phyloP scores from a whole-genome alignment of 1,284 basidiomycete genomes.

The Cutaneotrichosporon sp. region DNA sequence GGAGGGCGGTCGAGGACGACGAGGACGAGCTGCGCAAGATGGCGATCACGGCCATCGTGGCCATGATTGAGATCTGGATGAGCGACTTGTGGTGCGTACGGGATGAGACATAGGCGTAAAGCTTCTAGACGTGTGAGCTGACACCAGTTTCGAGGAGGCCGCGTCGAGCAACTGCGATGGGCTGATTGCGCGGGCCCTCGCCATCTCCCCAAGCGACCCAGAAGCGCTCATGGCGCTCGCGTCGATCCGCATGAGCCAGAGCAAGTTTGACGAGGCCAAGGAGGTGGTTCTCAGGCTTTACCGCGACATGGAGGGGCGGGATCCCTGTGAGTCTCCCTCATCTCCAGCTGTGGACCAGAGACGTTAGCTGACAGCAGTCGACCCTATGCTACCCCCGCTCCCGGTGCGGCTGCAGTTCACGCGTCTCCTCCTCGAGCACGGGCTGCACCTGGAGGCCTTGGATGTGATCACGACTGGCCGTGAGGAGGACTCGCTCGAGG shows the following conservation, averaged over 20 bases:
- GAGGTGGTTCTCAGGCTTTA: constrained; percentile 69
- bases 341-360: not conserved
- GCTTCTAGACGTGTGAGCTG: too few relatives aligned
- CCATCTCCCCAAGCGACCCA: constrained; percentile 71
- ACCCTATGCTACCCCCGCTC: constrained; percentile 70
- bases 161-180: constrained; percentile 70
- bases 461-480: constrained; percentile 77
- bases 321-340: constrained; percentile 59
- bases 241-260: constrained; percentile 85
- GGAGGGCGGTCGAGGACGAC: constrained; percentile 54
- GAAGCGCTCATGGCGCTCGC: constrained; percentile 82
- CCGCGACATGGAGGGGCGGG: constrained; percentile 71
- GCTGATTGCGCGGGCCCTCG: constrained; percentile 70
- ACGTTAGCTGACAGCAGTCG: constrained; percentile 57
- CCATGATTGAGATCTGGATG: constrained; percentile 97
- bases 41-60: constrained; percentile 79
- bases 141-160: constrained; percentile 65
- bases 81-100: constrained; percentile 81
- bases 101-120: not conserved
- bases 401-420: constrained; percentile 71
- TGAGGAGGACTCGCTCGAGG: constrained; percentile 79
- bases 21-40: constrained; percentile 68
- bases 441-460: constrained; percentile 69
- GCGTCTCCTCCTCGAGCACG: constrained; percentile 81
- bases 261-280: constrained; percentile 76